Evolutionary conservation across 1,284 basidiomycete species (phyloP), one percentile per base, ranked within the genome.

Genomic region (Leccinum idahoense): DNA sequence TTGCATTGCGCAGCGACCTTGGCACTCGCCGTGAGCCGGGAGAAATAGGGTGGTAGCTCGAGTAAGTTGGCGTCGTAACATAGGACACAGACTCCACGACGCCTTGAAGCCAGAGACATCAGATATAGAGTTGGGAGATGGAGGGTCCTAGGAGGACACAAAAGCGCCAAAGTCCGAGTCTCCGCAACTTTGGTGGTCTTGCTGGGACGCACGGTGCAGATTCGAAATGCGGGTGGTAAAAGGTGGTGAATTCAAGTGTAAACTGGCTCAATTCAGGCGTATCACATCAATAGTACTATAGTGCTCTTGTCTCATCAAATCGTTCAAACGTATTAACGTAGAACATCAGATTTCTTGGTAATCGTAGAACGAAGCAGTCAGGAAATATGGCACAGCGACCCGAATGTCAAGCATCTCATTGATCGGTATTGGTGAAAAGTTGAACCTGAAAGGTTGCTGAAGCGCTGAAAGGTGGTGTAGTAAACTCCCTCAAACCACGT

Each of bases 1-100:
- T 80, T 86, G 62, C 76, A 77, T 62, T 83, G 81, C 0, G 81
- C 78, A 8, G 85, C 81, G 0, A 74, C 73, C 68, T 79, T 85
- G 7, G 87, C 86, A 53, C 79, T 80, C 58, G 82, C 76, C 4
- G 79, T 78, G 62, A 88, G 86, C 57, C 78, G 76, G 60, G 84
- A 84, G 69, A 89, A 87, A 73, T 88, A 89, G 37, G 37, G 37
- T 74, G 53, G 20, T 74, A 77, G 35, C 51, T 59, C 35, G 44
- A 14, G 14, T 60, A 20, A 6, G 10, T 18, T 39, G 58, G 58
- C 3, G 53, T 26, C 15, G 55, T 53, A 6, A 58, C 20, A 5
- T 37, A 15, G 5, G 18, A 18, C 6, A 53, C 26, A 11, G 20
- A 6, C 11, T 23, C n/a, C 7, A 20, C n/a, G 8, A 20, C 11